Conservation (phyloP, 106 monocot genomes). For the Amphibolis antarctica region DNA sequence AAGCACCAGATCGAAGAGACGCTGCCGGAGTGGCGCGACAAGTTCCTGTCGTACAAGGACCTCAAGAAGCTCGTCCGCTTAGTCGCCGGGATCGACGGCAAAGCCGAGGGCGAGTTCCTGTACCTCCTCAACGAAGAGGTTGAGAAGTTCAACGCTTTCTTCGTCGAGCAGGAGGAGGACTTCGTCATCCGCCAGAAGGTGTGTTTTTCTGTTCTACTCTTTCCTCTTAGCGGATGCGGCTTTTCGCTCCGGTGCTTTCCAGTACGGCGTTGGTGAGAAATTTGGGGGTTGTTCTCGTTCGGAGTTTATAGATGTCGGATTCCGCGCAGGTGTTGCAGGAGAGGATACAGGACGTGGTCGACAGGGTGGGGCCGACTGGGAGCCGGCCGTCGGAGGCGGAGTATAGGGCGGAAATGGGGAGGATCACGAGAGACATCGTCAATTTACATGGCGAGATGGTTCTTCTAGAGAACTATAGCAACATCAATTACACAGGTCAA, state of each 20-base stretch:
- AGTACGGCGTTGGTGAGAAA: too few relatives aligned
- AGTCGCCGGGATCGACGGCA: constrained; percentile 2
- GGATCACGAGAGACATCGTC: constrained; percentile 67
- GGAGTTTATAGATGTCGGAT: too few relatives aligned
- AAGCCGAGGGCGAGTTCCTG: constrained; percentile 63
- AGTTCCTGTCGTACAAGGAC: constrained; percentile 85
- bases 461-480: constrained; percentile 89
- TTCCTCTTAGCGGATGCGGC: too few relatives aligned
- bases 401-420: constrained; percentile 53
- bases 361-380: too few relatives aligned
- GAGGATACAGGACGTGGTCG: constrained; percentile 58
- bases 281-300: neutral
- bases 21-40: constrained; percentile 90
- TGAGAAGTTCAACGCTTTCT: constrained; percentile 86
- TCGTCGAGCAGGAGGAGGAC: constrained; percentile 85
- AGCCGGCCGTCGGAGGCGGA: constrained; percentile 12
- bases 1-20: constrained; percentile 84
- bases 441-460: constrained; percentile 96
- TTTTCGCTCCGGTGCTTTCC: too few relatives aligned
- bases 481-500: constrained; percentile 93
- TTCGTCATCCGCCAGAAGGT: constrained; percentile 94
- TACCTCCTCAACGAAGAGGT: constrained; percentile 64
- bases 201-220: too few relatives aligned
- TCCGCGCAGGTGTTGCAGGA: too few relatives aligned
- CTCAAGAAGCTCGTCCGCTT: constrained; percentile 43